Evolutionary conservation across 2,329 filamentous ascomycete species (phyloP), one percentile per base, ranked within the genome.

Genomic region (Scedosporium boydii): DNA sequence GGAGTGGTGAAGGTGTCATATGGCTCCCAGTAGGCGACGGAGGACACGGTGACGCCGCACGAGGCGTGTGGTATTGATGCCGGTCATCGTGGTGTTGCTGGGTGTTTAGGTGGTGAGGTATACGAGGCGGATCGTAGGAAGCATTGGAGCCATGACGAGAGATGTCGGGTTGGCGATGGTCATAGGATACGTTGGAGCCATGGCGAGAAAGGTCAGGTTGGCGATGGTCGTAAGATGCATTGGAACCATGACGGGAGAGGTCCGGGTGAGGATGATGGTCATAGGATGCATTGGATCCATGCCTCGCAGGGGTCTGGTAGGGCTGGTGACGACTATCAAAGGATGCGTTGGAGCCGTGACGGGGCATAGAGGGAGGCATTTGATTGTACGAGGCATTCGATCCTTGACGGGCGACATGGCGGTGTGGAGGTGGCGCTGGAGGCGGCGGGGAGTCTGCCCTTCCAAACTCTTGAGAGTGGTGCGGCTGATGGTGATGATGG

Each of bases 1-100:
- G 84, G 3, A 99, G 78, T 0, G 95, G 95, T 2, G 95, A 98
- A 1, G 95, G 95, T 0, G 95, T 99, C 72, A 90, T 78, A 1
- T 86, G 86, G 55, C 81, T 84, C 46, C 79, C 78, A 56, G 81
- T 84, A 1, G 89, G 86, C 4, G 91, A 92, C 3, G 85, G 85
- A 2, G 87, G 87, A 42, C 78, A 80, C 0, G 88, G 87, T 1
- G 89, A 90, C 6, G 80, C 79, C 65, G 74, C 80, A 64, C 83
- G 76, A 1, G 85, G 82, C 1, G 82, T 87, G 61, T 82, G 77
- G 62, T 82, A 67, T 65, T 62, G 65, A 21, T 46, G 55, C 9
- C 23, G 26, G 18, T 3, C 6, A n/a, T 42, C 6, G 27, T 55
- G 63, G 29, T 61, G 62, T 12, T 60, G 10, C 26, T 62, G 61